Evolutionary conservation across 257 asterid species (phyloP).

Genomic region (Catharanthus roseus): DNA sequence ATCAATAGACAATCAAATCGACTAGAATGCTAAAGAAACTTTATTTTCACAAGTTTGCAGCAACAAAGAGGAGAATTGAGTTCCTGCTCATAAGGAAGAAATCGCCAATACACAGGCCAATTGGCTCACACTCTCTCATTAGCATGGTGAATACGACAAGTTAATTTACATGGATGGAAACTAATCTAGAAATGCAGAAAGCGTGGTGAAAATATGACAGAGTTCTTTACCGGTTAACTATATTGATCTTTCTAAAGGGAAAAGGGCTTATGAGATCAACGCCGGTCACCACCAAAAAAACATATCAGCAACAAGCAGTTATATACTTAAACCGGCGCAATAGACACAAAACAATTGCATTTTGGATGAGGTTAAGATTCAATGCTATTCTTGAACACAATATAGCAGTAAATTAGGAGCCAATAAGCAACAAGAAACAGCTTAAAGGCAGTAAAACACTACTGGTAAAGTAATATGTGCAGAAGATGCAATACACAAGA

Average conservation of each 20-base stretch:
- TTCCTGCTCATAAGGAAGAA: too few relatives aligned
- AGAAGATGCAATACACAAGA: not conserved
- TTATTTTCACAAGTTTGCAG: not conserved
- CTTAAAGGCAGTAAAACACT: not conserved
- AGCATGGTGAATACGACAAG: not conserved
- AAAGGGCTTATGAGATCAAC: not conserved
- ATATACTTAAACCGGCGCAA: too few relatives aligned
- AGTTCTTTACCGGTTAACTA: not conserved
- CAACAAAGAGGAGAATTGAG: too few relatives aligned
- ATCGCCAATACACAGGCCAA: too few relatives aligned
- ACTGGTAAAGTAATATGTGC: not conserved
- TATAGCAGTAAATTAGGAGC: not conserved
- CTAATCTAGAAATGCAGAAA: not conserved
- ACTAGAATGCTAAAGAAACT: not conserved
- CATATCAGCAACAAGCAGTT: not conserved
- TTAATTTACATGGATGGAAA: not conserved
- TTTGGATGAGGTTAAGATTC: not conserved
- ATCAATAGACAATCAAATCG: not conserved
- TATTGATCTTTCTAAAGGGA: not conserved
- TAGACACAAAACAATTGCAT: too few relatives aligned
- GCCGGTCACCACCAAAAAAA: not conserved
- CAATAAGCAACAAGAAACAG: not conserved
- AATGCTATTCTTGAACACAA: not conserved
- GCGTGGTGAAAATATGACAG: too few relatives aligned
- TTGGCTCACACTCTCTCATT: not conserved